phyloP scores from a whole-genome alignment of 495 filamentous ascomycete genomes.

The Viridothelium virens region DNA sequence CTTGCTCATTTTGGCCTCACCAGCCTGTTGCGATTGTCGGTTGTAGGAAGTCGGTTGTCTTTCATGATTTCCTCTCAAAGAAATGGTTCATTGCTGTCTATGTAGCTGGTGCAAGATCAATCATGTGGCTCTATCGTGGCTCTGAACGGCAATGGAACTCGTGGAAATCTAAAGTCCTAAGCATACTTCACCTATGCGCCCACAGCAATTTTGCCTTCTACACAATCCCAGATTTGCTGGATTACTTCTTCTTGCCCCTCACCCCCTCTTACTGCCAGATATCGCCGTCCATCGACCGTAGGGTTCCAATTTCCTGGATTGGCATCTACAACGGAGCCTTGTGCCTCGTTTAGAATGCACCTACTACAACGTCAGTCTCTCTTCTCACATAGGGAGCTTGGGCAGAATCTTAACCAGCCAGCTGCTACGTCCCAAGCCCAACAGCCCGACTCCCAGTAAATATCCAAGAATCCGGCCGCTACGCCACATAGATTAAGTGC shows the following conservation, averaged over 20 bases:
- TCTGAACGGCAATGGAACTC: too few relatives aligned
- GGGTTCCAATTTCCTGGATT: slow-evolving; percentile 73
- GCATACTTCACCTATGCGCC: slow-evolving; percentile 11
- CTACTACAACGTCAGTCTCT: background rate
- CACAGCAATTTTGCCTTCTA: slow-evolving; percentile 46
- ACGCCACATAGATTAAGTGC: slow-evolving; percentile 79
- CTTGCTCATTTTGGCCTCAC: too few relatives aligned
- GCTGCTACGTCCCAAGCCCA: slow-evolving; percentile 95
- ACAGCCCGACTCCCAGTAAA: slow-evolving; percentile 91
- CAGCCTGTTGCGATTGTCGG: too few relatives aligned
- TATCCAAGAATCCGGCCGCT: slow-evolving; percentile 68
- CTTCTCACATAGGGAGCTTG: background rate
- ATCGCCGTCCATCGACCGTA: slow-evolving; percentile 64
- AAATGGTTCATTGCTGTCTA: too few relatives aligned
- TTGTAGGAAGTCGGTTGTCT: too few relatives aligned
- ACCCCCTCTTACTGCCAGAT: slow-evolving; percentile 66
- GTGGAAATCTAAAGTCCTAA: background rate
- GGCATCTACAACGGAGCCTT: slow-evolving; percentile 68
- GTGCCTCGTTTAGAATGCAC: slow-evolving; percentile 72
- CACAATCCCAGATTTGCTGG: slow-evolving; percentile 69
- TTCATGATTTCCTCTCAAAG: too few relatives aligned
- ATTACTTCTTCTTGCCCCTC: slow-evolving; percentile 66
- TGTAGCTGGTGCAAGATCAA: too few relatives aligned
- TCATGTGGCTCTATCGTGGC: background rate
- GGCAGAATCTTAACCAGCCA: slow-evolving; percentile 51